Conservation (phyloP, 257 asterid genomes). For the Buddleja alternifolia region DNA sequence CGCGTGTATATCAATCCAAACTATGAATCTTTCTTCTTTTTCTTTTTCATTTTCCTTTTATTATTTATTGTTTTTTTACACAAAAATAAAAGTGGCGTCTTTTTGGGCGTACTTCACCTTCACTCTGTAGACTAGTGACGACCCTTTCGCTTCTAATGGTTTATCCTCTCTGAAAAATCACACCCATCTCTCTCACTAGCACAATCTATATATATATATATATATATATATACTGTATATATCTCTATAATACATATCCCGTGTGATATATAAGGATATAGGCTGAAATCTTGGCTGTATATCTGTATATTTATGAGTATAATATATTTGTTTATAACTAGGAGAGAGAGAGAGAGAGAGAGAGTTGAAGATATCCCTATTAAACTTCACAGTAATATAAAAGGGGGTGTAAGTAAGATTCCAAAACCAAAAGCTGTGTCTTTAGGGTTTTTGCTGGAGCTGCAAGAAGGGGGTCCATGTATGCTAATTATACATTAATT, state of each 20-base stretch:
- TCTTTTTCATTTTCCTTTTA: not conserved
- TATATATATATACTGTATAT: not conserved
- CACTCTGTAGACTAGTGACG: slow-evolving; percentile 32
- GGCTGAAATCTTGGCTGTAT: slow-evolving; percentile 25
- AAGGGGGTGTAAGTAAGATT: slow-evolving; percentile 50
- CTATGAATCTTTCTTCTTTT: slow-evolving; percentile 11
- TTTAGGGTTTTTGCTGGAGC: slow-evolving; percentile 62
- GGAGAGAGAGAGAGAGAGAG: slow-evolving; percentile 28
- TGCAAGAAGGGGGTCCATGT: slow-evolving; percentile 51
- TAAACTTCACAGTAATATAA: slow-evolving; percentile 26
- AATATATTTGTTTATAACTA: slow-evolving; percentile 18
- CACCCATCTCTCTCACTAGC: slow-evolving; percentile 26
- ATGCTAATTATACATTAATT: slow-evolving; percentile 25
- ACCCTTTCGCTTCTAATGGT: slow-evolving; percentile 29
- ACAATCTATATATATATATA: no score
- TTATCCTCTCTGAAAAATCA: slow-evolving; percentile 15
- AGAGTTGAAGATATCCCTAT: slow-evolving; percentile 5
- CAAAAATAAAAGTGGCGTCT: slow-evolving; percentile 36
- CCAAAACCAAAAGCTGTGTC: slow-evolving; percentile 36
- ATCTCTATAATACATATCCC: not conserved
- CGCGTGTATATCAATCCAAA: slow-evolving; percentile 31
- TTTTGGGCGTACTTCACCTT: slow-evolving; percentile 32
- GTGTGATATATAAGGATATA: slow-evolving; percentile 20
- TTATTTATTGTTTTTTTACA: not conserved
- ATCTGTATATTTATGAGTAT: slow-evolving; percentile 27